phyloP scores from a whole-genome alignment of 768 basidiomycete species.

The Leucocoprinus sp. region DNA sequence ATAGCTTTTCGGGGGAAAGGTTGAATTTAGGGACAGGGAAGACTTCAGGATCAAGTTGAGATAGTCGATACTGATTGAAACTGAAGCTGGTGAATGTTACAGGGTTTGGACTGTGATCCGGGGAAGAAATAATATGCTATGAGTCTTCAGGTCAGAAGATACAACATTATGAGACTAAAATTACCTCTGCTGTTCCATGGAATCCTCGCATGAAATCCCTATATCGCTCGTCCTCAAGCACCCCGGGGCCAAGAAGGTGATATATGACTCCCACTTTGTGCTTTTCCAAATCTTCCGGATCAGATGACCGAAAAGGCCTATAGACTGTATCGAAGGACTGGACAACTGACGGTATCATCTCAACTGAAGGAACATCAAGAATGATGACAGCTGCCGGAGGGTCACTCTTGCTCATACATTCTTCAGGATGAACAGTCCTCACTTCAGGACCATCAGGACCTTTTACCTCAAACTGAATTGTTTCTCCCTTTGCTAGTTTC shows the following conservation, averaged over 20 bases:
- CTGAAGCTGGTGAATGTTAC: slow-evolving; percentile 71
- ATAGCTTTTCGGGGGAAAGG: slow-evolving; percentile 28
- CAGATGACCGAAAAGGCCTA: slow-evolving; percentile 36
- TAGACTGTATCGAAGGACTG: slow-evolving; percentile 46
- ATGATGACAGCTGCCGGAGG: slow-evolving; percentile 48
- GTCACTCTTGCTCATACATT: slow-evolving; percentile 48
- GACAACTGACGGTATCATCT: slow-evolving; percentile 45
- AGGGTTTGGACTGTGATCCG: slow-evolving; percentile 50
- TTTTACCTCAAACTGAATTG: slow-evolving; percentile 46
- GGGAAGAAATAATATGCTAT: slow-evolving; percentile 73
- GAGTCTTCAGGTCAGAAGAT: slow-evolving; percentile 4
- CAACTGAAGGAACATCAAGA: slow-evolving; percentile 61
- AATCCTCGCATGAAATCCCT: slow-evolving; percentile 66
- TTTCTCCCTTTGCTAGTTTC: slow-evolving; percentile 54
- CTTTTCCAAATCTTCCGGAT: slow-evolving; percentile 30
- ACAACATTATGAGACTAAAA: not conserved
- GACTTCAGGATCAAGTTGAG: slow-evolving; percentile 59
- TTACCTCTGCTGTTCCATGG: slow-evolving; percentile 49
- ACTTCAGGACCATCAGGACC: slow-evolving; percentile 27
- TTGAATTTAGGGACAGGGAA: slow-evolving; percentile 63
- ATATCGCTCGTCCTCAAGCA: slow-evolving; percentile 65
- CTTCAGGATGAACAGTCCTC: slow-evolving; percentile 49
- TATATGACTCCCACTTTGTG: slow-evolving; percentile 41
- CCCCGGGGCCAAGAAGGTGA: slow-evolving; percentile 64
- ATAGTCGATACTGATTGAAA: slow-evolving; percentile 63